Conservation (phyloP, 306 rosid species). For the Rosa multiflora region DNA sequence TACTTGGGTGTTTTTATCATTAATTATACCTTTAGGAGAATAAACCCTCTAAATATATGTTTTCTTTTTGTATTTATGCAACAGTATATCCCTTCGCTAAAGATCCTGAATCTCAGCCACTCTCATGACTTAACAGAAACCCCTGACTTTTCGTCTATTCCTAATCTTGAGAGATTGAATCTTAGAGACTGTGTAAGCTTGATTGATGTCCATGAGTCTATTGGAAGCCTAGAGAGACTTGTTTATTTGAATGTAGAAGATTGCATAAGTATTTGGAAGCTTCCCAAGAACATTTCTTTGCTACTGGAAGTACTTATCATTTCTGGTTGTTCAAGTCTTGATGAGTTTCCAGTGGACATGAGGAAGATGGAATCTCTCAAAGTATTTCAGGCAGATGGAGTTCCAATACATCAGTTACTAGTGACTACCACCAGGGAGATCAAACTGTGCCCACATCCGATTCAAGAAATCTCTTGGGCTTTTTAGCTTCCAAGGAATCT, state of each 20-base stretch:
- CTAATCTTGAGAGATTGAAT: constrained; percentile 10
- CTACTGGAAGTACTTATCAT: background rate
- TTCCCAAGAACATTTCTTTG: background rate
- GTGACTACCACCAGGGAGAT: background rate
- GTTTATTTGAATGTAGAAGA: background rate
- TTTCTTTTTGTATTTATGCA: background rate
- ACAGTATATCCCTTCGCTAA: background rate
- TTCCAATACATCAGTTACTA: background rate
- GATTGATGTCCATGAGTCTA: constrained; percentile 5
- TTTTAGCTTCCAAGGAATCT: background rate
- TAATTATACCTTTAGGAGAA: too few species aligned
- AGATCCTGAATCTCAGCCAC: constrained; percentile 18
- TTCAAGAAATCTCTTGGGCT: background rate
- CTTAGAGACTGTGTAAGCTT: constrained; percentile 8
- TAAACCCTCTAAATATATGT: background rate
- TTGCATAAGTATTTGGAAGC: constrained; percentile 3
- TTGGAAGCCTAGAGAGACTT: constrained; percentile 4
- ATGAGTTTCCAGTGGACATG: background rate
- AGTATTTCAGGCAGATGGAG: background rate
- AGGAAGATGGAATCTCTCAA: constrained; percentile 16
- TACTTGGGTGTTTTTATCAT: too few species aligned
- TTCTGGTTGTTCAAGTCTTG: constrained; percentile 2
- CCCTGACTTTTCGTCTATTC: background rate
- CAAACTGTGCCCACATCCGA: background rate
- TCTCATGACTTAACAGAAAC: background rate